Evolutionary conservation across 108 stramenopile genomes (phyloP), one percentile per base, ranked within the genome.

Genomic region (Skeletonema menzelii): DNA sequence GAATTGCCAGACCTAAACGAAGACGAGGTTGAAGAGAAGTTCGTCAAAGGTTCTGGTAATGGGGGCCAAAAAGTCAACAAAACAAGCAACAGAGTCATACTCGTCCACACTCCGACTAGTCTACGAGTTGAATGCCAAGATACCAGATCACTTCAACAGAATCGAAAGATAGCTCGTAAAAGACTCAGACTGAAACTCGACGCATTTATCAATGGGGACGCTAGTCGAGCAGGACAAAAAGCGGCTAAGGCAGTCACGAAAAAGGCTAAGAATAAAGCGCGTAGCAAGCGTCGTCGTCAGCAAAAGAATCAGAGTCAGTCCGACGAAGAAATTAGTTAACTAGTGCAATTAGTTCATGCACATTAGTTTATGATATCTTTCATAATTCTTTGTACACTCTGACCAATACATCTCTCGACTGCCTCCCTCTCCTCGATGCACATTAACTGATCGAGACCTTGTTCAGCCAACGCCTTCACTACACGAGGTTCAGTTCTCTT

Each of bases 11-110:
- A 82, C 40, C 67, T 75, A 47, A 83, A 67, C 3, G 83, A 84
- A 20, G 79, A 73, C 11, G 75, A 84, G 12, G 34, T 77, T 32
- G 79, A 76, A 40, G 96, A 96, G 57, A 87, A 84, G n/a, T 95
- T 93, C 79, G 88, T 95, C 1, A 79, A 87, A 49, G 96, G 96
- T 22, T 82, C 84, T 2, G 96, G 96, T 27, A 72, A 79, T 15
- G 92, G 92, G 30, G 92, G 95, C 4, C 92, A 96, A 82, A 96
- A 96, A 79, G 82, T 94, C 44, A 96, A 96, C 84, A 96, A 96
- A 67, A 96, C 96, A 10, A 81, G 82, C 32, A 94, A 90, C 63
- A 69, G 82, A 47, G 96, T 96, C 13, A 67, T 91, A 15, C 67
- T 96, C 46, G 69, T 93, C 5, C 96, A 96, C 46, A 27, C 59